Conservation (phyloP, 2,329 filamentous ascomycete genomes). For the Fusarium sp. region DNA sequence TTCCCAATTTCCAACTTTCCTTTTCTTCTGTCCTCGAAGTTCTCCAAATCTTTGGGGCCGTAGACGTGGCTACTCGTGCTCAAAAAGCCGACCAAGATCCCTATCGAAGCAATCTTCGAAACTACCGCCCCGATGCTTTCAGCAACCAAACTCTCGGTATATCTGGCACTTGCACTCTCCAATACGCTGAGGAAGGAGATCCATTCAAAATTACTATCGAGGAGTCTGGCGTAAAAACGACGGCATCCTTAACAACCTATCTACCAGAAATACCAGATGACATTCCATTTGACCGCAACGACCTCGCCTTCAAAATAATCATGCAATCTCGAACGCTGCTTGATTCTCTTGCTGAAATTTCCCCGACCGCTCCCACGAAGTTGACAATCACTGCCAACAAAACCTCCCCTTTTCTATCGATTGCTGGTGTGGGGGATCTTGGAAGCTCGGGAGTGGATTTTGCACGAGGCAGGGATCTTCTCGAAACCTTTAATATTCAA, state of each 20-base stretch:
- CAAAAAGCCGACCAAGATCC: conserved; percentile 71
- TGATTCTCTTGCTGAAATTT: conserved; percentile 78
- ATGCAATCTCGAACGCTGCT: conserved; percentile 83
- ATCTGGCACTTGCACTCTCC: conserved; percentile 85
- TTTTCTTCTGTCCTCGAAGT: conserved; percentile 91
- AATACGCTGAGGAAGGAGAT: conserved; percentile 80
- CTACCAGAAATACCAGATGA: conserved; percentile 79
- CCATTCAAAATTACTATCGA: conserved; percentile 88
- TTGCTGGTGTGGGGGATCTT: conserved; percentile 73
- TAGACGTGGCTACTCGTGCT: conserved; percentile 72
- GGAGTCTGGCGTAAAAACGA: conserved; percentile 88
- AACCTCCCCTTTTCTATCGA: conserved; percentile 77
- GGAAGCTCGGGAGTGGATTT: conserved; percentile 76
- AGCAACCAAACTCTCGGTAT: conserved; percentile 86
- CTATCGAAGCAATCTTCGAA: conserved; percentile 72
- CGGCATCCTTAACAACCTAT: conserved; percentile 91
- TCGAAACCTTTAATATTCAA: conserved; percentile 80
- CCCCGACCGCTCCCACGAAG: conserved; percentile 77
- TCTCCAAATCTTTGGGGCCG: conserved; percentile 93
- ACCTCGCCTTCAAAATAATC: conserved; percentile 91
- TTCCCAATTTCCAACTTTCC: conserved; percentile 86
- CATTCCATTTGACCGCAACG: conserved; percentile 88
- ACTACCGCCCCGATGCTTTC: conserved; percentile 80
- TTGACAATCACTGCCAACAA: conserved; percentile 77
- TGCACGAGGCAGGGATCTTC: conserved; percentile 72